phyloP scores from a whole-genome alignment of 805 yeast species.

The Danielozyma ontarioensis region DNA sequence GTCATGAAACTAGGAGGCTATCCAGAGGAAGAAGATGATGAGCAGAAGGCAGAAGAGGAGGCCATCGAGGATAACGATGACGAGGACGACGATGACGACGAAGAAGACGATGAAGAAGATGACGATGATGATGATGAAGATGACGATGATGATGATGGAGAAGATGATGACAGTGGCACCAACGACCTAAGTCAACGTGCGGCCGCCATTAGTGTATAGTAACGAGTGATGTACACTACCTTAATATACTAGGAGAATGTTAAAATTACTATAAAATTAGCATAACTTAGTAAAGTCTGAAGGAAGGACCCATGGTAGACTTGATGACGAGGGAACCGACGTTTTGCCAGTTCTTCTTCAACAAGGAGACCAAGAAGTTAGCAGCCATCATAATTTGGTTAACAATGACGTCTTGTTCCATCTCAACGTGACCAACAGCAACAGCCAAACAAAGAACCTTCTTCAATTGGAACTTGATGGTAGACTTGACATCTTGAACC shows the following conservation, averaged over 20 bases:
- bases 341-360: constrained; percentile 99
- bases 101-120: constrained; percentile 25
- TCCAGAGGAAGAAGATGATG: constrained; percentile 47
- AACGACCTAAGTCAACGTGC: too few relatives aligned
- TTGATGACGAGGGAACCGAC: constrained; percentile 99
- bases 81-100: constrained; percentile 18
- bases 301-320: constrained; percentile 99
- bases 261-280: not conserved
- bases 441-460: constrained; percentile 99
- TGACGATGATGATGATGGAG: constrained; percentile 38
- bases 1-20: constrained; percentile 62
- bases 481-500: constrained; percentile 96
- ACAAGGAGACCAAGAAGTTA: constrained; percentile 97
- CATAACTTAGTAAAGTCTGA: constrained; percentile 87
- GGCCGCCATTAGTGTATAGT: too few relatives aligned
- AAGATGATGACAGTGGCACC: constrained; percentile 41
- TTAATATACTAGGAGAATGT: too few relatives aligned
- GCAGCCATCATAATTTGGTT: constrained; percentile 98
- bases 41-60: constrained; percentile 41
- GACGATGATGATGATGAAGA: constrained; percentile 32
- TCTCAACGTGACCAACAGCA: constrained; percentile 99
- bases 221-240: too few relatives aligned
- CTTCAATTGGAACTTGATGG: constrained; percentile 99
- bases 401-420: constrained; percentile 94
- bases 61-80: constrained; percentile 38